These are phyloP conservation scores for Trichoderma oligosporum DNA, from an alignment of 2,329 filamentous ascomycete species.

Conservation along the genomic window DNA sequence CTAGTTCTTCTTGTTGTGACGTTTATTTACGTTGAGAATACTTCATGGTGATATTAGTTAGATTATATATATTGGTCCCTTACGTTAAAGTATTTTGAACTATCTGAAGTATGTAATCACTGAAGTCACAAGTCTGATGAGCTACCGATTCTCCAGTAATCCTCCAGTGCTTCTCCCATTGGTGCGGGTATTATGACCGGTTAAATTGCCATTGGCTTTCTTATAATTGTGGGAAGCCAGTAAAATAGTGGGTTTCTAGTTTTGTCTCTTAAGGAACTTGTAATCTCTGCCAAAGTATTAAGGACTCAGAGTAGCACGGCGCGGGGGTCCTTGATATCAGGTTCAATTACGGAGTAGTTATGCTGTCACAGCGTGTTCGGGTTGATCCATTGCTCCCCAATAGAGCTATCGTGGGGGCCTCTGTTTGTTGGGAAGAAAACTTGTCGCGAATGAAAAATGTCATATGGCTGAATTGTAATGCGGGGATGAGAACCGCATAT, in stretches of 20 bases:
- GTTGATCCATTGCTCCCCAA: not conserved
- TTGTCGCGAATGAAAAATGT: constrained; percentile 12
- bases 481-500: constrained; percentile 9
- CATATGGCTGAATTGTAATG: constrained; percentile 18
- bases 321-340: not conserved
- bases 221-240: constrained; percentile 12
- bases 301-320: constrained; percentile 6
- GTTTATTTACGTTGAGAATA: no score
- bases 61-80: no score
- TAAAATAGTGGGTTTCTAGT: not conserved
- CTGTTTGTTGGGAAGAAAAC: constrained; percentile 9
- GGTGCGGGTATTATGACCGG: constrained; percentile 17
- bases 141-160: not conserved
- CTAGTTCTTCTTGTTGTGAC: no score
- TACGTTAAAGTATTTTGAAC: no score
- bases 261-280: not conserved
- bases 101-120: not conserved
- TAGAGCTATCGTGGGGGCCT: constrained; percentile 15
- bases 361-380: not conserved
- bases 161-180: constrained; percentile 7
- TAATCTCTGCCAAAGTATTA: constrained; percentile 9
- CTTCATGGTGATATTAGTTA: no score
- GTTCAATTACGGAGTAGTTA: not conserved
- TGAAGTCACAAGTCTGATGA: constrained; percentile 9
- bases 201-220: constrained; percentile 11